A percentile compares a stretch with the other conserved stretches of the same genome.
Conservation (phyloP, 2,329 filamentous ascomycete species). For the Apiospora kogelbergensis region DNA sequence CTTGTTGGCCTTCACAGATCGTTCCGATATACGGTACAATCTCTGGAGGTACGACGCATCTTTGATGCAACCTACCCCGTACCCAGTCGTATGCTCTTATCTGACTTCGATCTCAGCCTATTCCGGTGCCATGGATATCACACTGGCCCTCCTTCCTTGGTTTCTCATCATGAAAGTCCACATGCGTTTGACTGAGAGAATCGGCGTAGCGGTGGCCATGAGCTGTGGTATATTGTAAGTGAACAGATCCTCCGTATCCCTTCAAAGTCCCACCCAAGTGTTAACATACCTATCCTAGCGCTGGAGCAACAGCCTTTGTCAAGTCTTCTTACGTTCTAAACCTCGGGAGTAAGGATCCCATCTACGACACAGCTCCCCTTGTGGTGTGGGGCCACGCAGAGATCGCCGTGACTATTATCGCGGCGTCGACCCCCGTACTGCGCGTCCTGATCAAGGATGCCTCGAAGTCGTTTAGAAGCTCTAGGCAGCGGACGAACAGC, state of each 20-base stretch:
- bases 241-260: too few species aligned
- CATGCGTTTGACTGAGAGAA: conserved; percentile 29
- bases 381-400: conserved; percentile 31
- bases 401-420: conserved; percentile 27
- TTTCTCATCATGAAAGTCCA: conserved; percentile 29
- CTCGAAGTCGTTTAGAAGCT: neutral
- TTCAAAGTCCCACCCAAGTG: neutral
- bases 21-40: conserved; percentile 17
- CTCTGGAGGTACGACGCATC: conserved; percentile 2
- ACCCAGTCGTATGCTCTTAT: too few species aligned
- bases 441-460: conserved; percentile 29
- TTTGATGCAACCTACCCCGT: too few species aligned
- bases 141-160: conserved; percentile 30
- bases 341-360: conserved; percentile 19
- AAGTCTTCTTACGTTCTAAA: conserved; percentile 21
- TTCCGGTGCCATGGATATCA: conserved; percentile 28
- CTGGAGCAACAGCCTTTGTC: conserved; percentile 25
- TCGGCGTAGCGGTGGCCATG: conserved; percentile 31
- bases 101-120: conserved; percentile 17
- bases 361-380: conserved; percentile 24
- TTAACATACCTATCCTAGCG: conserved; percentile 16
- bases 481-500: neutral
- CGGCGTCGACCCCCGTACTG: conserved; percentile 33
- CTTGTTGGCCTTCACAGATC: conserved; percentile 16
- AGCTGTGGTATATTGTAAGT: conserved; percentile 29